These are phyloP conservation scores for Dujonia santamariae DNA, from an alignment of 1,139 yeast genomes.

Conservation along the genomic window DNA sequence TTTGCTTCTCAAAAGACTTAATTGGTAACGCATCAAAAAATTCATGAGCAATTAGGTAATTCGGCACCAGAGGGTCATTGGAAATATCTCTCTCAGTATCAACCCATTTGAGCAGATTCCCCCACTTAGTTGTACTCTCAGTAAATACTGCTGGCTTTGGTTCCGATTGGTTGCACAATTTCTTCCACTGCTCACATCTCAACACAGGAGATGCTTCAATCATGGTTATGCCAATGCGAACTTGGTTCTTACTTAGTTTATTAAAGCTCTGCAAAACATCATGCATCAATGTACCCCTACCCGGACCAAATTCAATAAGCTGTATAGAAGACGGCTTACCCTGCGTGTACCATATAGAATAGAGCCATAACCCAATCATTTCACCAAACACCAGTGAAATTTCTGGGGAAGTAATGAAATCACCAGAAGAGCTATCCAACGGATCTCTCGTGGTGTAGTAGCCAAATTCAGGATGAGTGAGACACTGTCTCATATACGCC, in stretches of 20 bases:
- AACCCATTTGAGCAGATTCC: constrained; percentile 61
- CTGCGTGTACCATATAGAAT: constrained; percentile 59
- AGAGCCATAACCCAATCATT: constrained; percentile 75
- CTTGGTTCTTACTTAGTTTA: constrained; percentile 23
- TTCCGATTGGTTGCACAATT: constrained; percentile 42
- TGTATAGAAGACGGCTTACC: constrained; percentile 47
- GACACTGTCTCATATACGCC: constrained; percentile 77
- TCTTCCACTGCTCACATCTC: constrained; percentile 52
- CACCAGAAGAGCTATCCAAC: constrained; percentile 59
- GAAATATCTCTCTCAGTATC: constrained; percentile 61
- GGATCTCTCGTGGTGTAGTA: constrained; percentile 81
- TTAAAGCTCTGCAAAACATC: constrained; percentile 55
- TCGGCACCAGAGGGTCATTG: constrained; percentile 39
- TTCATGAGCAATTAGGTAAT: constrained; percentile 78
- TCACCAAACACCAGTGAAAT: constrained; percentile 88
- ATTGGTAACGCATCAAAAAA: constrained; percentile 87
- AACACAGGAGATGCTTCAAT: constrained; percentile 75
- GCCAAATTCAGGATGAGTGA: constrained; percentile 75
- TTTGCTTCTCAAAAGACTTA: constrained; percentile 60
- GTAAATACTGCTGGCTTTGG: constrained; percentile 18
- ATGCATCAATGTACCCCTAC: constrained; percentile 74
- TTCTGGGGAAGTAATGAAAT: constrained; percentile 84
- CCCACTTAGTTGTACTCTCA: constrained; percentile 43
- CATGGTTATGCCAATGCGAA: constrained; percentile 46
- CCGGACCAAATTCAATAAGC: constrained; percentile 87